Base-by-base conservation (phyloP, 2,329 filamentous ascomycete species). In the Leptographium flavum region DNA sequence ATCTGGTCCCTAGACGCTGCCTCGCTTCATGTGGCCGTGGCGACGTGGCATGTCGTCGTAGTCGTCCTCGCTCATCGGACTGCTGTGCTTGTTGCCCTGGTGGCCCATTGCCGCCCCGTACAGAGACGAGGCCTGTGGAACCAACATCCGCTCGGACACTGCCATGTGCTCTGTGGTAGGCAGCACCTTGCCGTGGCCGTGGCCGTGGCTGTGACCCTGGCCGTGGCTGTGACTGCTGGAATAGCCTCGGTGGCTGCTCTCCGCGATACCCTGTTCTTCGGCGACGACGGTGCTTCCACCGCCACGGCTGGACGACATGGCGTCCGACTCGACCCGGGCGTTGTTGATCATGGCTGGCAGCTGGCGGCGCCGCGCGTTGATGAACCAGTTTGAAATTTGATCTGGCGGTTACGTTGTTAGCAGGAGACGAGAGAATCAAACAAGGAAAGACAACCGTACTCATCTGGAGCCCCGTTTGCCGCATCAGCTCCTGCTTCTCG, bases 401-500 rank as follows among this genome's bases (percentile, higher is more conserved):
- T 79, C 75, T 79, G 48, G n/a, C 43, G 22, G 33, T 39, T 15
- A 23, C 15, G 4, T 7, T 38, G 19, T 36, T 13, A 28, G 21
- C 15, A 21, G 3, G 49, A 47, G 45, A 45, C n/a, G 31, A 41
- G 35, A 5, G 48, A 45, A 45, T 17, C 31, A 42, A 45, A 1
- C 33, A 47, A 6, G 46, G 8, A 47, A 40, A 37, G 28, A 30
- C 19, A 23, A 58, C 74, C 78, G 67, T 70, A 76, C 82, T 88
- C 66, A 93, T 81, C 45, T 84, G 81, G 25, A 94, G 67, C 1
- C 79, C 79, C 1, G 87, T 94, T 56, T 78, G 69, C 39, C 73
- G 72, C 71, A 87, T 86, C 40, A 94, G 70, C 48, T 83, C 76
- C 57, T 88, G 77, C 62, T 94, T 93, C 64, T 93, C 83, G 50